Conservation (phyloP, 140 eudicot genomes). For the Anethum foeniculum region DNA sequence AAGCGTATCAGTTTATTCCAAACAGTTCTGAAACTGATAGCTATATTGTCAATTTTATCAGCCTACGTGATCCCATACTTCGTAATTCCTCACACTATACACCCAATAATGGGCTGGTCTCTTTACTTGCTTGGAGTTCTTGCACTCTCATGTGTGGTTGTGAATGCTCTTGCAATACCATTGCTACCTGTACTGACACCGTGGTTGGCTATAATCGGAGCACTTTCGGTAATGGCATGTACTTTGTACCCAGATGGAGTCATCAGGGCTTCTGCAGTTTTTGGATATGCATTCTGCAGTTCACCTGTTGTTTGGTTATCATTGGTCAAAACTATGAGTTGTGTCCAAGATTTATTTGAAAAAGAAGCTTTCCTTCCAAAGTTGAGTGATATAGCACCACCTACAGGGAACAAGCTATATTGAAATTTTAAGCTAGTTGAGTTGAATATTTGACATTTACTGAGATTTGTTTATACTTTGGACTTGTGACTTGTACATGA, state of each 20-base stretch:
- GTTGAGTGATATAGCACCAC: slow-evolving; percentile 38
- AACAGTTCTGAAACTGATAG: slow-evolving; percentile 46
- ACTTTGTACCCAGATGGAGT: slow-evolving; percentile 81
- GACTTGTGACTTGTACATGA: background rate
- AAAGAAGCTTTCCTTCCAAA: slow-evolving; percentile 66
- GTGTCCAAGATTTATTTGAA: slow-evolving; percentile 53
- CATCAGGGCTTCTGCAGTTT: slow-evolving; percentile 60
- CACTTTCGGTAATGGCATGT: slow-evolving; percentile 62
- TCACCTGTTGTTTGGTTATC: slow-evolving; percentile 60
- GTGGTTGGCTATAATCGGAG: slow-evolving; percentile 54
- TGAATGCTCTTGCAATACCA: slow-evolving; percentile 53
- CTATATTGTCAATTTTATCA: slow-evolving; percentile 41
- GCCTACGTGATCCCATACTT: slow-evolving; percentile 66
- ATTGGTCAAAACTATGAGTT: slow-evolving; percentile 32
- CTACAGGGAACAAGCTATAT: slow-evolving; percentile 54
- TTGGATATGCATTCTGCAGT: slow-evolving; percentile 63
- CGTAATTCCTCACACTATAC: slow-evolving; percentile 68
- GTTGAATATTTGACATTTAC: background rate
- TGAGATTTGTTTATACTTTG: background rate
- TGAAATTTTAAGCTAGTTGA: slow-evolving; percentile 16
- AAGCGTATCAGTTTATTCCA: slow-evolving; percentile 45
- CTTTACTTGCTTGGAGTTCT: slow-evolving; percentile 57
- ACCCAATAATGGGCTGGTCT: slow-evolving; percentile 78
- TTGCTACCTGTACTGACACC: slow-evolving; percentile 46
- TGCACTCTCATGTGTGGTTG: slow-evolving; percentile 41